Conservation (phyloP, 2,329 filamentous ascomycete species). For the Fusarium burgessii region DNA sequence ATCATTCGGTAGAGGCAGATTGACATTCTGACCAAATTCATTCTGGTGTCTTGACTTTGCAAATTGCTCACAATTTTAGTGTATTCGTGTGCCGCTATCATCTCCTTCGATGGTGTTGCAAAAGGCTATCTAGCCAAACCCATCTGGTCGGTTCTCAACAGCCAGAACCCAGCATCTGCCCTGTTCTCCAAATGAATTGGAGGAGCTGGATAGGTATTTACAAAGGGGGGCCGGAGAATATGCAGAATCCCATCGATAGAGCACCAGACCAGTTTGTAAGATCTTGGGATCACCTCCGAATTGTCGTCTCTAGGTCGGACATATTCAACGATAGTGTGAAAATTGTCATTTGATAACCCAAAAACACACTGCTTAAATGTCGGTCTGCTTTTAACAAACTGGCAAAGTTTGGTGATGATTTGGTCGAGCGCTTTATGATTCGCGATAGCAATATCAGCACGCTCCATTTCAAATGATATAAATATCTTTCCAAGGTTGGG, state of each 20-base stretch:
- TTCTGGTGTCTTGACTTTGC: background rate
- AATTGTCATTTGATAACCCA: background rate
- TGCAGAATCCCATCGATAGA: background rate
- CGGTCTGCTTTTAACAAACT: background rate
- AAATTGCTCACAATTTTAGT: too few species aligned
- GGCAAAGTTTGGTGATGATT: background rate
- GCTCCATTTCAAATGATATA: background rate
- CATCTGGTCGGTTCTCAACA: background rate
- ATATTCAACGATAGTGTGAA: background rate
- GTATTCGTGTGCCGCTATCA: too few species aligned
- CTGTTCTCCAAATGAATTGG: background rate
- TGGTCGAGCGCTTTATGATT: background rate
- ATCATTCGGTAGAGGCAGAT: background rate
- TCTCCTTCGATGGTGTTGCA: too few species aligned
- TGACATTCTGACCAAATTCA: background rate
- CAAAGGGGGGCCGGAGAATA: background rate
- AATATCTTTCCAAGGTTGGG: background rate
- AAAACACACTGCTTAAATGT: background rate
- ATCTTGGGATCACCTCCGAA: too few species aligned
- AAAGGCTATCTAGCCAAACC: too few species aligned
- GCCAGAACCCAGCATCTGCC: background rate
- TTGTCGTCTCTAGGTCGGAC: fast-evolving
- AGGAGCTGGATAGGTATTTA: background rate
- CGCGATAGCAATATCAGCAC: background rate
- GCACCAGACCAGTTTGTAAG: background rate